A percentile compares a stretch with the other conserved stretches of the same genome.
Conservation (phyloP, 2,329 filamentous ascomycete genomes). For the Elsinoe arachidis region DNA sequence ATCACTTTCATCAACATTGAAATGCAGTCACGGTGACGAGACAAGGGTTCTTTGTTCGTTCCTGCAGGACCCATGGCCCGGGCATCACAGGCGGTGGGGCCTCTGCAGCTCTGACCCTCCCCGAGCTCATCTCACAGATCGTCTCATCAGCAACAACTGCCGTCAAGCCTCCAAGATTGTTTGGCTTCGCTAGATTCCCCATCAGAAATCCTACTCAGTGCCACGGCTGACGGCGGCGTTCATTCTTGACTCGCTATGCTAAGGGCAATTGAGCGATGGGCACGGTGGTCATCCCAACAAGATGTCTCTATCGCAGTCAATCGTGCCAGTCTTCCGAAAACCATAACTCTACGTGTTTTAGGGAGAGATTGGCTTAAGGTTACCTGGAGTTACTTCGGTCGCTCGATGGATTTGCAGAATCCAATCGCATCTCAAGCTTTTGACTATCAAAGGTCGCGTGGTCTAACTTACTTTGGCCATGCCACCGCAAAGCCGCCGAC, state of each 20-base stretch:
- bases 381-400: neutral
- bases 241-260: neutral
- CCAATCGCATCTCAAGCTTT: neutral
- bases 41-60: neutral
- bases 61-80: neutral
- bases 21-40: neutral
- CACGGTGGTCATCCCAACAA: neutral
- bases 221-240: neutral
- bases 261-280: neutral
- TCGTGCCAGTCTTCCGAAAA: neutral
- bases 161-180: neutral
- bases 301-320: neutral
- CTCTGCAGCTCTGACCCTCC: neutral
- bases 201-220: neutral
- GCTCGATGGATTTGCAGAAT: neutral
- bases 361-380: too few species aligned
- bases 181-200: constrained; percentile 1
- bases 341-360: neutral
- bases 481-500: neutral
- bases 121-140: neutral
- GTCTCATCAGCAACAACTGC: neutral
- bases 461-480: neutral
- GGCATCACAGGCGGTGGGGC: too few species aligned
- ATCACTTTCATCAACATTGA: neutral
- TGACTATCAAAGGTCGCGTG: neutral